Percentiles rank a stretch among this genome's conserved stretches.
Conservation (phyloP, 176 grass and related monocot species). For the Rhynchospora breviuscula region DNA sequence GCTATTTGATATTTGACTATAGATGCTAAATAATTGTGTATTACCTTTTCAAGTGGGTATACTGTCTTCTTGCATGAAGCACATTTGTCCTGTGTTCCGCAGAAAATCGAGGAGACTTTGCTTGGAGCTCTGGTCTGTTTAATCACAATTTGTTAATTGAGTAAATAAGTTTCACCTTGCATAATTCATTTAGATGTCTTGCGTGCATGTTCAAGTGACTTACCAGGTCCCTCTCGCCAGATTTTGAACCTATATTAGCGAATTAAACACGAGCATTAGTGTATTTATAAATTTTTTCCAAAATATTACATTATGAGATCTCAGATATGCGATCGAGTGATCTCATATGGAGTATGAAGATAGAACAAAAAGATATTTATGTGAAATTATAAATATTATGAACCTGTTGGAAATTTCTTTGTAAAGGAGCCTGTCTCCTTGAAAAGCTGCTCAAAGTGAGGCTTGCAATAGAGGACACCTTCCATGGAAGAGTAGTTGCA, state of each 20-base stretch:
- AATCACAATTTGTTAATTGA: conserved; percentile 6
- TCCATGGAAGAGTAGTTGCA: conserved; percentile 97
- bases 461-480: conserved; percentile 92
- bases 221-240: conserved; percentile 67
- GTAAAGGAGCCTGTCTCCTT: conserved; percentile 94
- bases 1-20: background rate
- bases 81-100: conserved; percentile 87
- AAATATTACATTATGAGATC: background rate
- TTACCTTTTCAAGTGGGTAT: conserved; percentile 96
- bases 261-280: conserved; percentile 14
- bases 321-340: background rate
- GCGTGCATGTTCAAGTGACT: background rate
- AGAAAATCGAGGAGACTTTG: conserved; percentile 77
- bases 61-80: conserved; percentile 78
- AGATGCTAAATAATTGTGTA: background rate
- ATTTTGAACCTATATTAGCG: conserved; percentile 20
- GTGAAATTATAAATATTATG: background rate
- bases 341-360: background rate
- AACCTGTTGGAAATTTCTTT: conserved; percentile 75
- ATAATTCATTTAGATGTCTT: background rate
- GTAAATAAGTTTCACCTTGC: background rate
- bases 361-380: background rate
- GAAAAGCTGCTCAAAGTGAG: conserved; percentile 98
- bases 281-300: background rate
- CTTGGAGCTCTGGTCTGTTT: conserved; percentile 67